A percentile compares a stretch with the other conserved stretches of the same genome.
Conservation (phyloP, 192 early-diverging fungal genomes). For the Backusella mclennaniae region DNA sequence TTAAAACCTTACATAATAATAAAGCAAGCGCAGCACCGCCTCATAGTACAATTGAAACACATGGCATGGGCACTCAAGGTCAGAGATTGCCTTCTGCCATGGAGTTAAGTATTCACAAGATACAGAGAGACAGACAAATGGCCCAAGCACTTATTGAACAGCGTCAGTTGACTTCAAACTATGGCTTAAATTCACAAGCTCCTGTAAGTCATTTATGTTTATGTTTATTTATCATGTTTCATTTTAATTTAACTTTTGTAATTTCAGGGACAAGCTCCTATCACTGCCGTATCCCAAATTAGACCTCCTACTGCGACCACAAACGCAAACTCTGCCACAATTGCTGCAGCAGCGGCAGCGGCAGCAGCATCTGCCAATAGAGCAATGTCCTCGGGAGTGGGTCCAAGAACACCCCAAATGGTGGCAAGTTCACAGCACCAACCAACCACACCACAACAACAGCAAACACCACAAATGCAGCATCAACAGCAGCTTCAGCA, state of each 20-base stretch:
- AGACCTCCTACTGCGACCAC: slow-evolving; percentile 19
- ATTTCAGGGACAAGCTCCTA: slow-evolving; percentile 20
- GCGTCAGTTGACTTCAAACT: slow-evolving; percentile 42
- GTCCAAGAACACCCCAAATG: not conserved
- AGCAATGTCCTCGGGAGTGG: not conserved
- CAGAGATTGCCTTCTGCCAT: slow-evolving; percentile 45
- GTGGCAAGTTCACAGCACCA: not conserved
- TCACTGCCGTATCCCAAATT: slow-evolving; percentile 21
- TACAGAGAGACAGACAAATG: slow-evolving; percentile 49
- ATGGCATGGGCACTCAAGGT: slow-evolving; percentile 27
- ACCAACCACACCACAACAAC: not conserved
- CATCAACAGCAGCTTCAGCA: not conserved
- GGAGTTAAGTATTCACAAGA: slow-evolving; percentile 52
- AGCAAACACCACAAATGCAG: not conserved
- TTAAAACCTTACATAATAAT: not conserved
- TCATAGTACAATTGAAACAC: slow-evolving; percentile 41
- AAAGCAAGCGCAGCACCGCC: slow-evolving; percentile 38
- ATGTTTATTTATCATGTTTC: not conserved
- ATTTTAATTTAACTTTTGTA: slow-evolving; percentile 22
- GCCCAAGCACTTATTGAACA: slow-evolving; percentile 49
- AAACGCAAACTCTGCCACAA: slow-evolving; percentile 21
- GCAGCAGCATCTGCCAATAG: slow-evolving; percentile 2
- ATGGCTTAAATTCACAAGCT: slow-evolving; percentile 39
- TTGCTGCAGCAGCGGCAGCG: slow-evolving; percentile 29
- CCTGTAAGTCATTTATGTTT: slow-evolving; percentile 7